These are phyloP conservation scores for Macadamia tetraphylla DNA, from an alignment of 164 flowering plant genomes.

Conservation along the genomic window DNA sequence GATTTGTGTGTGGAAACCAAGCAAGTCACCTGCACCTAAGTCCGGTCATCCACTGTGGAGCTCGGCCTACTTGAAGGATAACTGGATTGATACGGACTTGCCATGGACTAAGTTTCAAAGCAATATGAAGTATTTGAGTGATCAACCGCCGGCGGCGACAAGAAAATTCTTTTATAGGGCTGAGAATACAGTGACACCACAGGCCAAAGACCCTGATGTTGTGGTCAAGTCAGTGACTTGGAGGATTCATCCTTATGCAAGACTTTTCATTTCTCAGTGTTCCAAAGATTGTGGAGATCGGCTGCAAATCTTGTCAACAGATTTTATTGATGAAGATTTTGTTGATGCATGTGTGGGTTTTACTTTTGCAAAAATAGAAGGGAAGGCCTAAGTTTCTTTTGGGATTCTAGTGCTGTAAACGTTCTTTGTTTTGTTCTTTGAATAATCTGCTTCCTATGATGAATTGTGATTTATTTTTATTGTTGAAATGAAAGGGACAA, in stretches of 20 bases:
- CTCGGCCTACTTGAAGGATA: slow-evolving; percentile 63
- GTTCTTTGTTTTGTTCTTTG: too few relatives aligned
- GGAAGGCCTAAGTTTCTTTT: slow-evolving; percentile 36
- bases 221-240: slow-evolving; percentile 71
- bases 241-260: slow-evolving; percentile 63
- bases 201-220: slow-evolving; percentile 73
- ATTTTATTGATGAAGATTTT: slow-evolving; percentile 81
- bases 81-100: slow-evolving; percentile 20
- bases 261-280: slow-evolving; percentile 68
- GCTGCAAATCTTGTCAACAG: slow-evolving; percentile 40
- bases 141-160: slow-evolving; percentile 52
- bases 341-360: slow-evolving; percentile 84
- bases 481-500: too few relatives aligned
- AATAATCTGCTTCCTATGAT: too few relatives aligned
- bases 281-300: slow-evolving; percentile 35
- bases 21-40: slow-evolving; percentile 59
- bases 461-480: too few relatives aligned
- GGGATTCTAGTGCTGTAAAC: too few relatives aligned
- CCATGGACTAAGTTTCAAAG: slow-evolving; percentile 85
- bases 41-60: slow-evolving; percentile 72
- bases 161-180: slow-evolving; percentile 86
- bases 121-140: slow-evolving; percentile 61
- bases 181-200: slow-evolving; percentile 91
- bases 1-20: slow-evolving; percentile 89
- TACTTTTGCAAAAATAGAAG: slow-evolving; percentile 69